phyloP scores from a whole-genome alignment of 352 stramenopile genomes.

The Globisporangium emineosum region DNA sequence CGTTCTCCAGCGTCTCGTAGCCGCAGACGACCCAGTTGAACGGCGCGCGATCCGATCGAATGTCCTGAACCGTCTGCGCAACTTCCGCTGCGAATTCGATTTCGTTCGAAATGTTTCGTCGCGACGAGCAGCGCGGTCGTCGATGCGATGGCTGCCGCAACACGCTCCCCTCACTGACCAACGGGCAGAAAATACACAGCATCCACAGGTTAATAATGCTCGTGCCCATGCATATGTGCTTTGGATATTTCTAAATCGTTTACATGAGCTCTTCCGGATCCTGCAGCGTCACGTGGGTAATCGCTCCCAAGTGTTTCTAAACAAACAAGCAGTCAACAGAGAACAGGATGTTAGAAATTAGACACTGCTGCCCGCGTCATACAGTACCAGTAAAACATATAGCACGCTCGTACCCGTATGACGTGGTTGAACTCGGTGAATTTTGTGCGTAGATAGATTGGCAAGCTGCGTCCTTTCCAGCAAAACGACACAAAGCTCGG shows the following conservation, averaged over 20 bases:
- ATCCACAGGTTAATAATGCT: not conserved
- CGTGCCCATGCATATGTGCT: not conserved
- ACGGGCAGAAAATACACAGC: not conserved
- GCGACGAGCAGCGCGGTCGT: constrained; percentile 61
- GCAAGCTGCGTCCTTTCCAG: constrained; percentile 85
- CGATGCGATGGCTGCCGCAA: constrained; percentile 61
- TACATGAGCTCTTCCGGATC: constrained; percentile 78
- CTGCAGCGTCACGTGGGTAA: constrained; percentile 72
- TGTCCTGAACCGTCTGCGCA: constrained; percentile 65
- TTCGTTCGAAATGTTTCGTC: constrained; percentile 73
- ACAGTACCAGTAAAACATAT: not conserved
- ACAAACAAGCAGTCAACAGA: not conserved
- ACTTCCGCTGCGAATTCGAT: constrained; percentile 82
- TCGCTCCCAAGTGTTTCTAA: constrained; percentile 80
- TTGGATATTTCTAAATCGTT: not conserved
- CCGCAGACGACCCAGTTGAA: constrained; percentile 87
- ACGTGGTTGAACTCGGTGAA: constrained; percentile 89
- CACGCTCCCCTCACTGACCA: constrained; percentile 52
- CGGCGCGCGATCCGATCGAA: constrained; percentile 71
- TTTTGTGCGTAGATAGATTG: constrained; percentile 84
- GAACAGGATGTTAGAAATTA: constrained; percentile 13
- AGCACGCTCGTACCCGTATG: constrained; percentile 54
- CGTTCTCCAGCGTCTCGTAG: constrained; percentile 64
- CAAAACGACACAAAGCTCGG: constrained; percentile 82
- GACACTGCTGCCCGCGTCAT: not conserved